Evolutionary conservation across 495 filamentous ascomycete genomes (phyloP).

Genomic region (Pyrenopolyporus hunteri): DNA sequence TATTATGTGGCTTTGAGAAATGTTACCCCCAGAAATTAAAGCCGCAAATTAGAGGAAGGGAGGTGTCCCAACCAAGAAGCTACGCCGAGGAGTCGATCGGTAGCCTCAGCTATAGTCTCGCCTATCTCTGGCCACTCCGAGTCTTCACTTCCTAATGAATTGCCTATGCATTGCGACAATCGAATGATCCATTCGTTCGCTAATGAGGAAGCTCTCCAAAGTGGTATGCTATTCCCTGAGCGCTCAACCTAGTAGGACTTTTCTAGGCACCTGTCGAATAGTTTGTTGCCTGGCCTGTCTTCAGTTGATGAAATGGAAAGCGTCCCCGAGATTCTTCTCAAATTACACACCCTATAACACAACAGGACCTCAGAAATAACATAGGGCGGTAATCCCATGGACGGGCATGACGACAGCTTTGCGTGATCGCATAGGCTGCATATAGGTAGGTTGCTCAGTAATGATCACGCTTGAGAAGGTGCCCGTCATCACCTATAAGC

Average conservation of each 20-base stretch:
- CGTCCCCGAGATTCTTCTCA: too few relatives aligned
- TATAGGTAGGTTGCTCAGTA: conserved; percentile 1
- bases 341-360: too few relatives aligned
- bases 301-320: too few relatives aligned
- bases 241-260: too few relatives aligned
- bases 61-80: not conserved
- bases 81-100: not conserved
- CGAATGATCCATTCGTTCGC: too few relatives aligned
- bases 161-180: too few relatives aligned
- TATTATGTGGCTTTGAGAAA: not conserved
- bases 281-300: too few relatives aligned
- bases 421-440: not conserved
- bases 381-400: conserved; percentile 1
- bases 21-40: not conserved
- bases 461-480: not conserved
- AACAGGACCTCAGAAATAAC: not conserved
- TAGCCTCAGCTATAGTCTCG: not conserved
- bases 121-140: too few relatives aligned
- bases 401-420: not conserved
- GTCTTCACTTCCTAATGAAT: too few relatives aligned
- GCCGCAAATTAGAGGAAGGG: not conserved
- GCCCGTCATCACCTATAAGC: conserved; percentile 8
- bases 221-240: too few relatives aligned
- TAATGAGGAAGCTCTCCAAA: too few relatives aligned
- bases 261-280: too few relatives aligned